Base-by-base conservation (phyloP, 805 yeast species). In the Ogataea chonburiensis region DNA sequence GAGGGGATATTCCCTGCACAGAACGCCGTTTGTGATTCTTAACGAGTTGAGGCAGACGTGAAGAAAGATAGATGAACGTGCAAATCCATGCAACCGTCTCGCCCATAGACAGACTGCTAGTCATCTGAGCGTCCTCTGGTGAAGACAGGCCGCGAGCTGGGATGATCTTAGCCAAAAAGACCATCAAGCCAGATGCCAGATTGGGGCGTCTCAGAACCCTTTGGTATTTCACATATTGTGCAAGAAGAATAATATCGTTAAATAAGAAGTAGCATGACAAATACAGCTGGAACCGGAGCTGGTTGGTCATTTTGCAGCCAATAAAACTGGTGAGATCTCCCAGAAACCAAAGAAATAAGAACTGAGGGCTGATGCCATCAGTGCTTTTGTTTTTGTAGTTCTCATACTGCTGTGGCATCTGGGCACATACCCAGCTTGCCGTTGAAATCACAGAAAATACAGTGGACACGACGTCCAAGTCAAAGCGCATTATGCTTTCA, bases 1-100 rank as follows among this genome's bases (percentile, higher is more conserved):
- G 60, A 15, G 94, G 86, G 1, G 96, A 84, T 3, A 88, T 68
- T 3, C 96, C 97, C 21, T 82, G 81, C 0, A 94, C 93, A 1
- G 96, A 85, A 55, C 85, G 84, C 24, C 96, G 68, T 34, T 65
- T 50, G 56, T 76, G 81, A 61, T 89, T 89, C 57, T 84, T 87
- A 54, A 72, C 64, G 33, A 89, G 65, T 55, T 89, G 98, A 1
- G 98, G 98, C 30, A 87, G 58, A 43, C 98, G 70, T 3, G 96
- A 84, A 8, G 78, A 66, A 28, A 87, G 71, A 55, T 91, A 89
- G 36, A 86, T 77, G 5, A 61, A 49, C 0, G 95, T 85, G 45
- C 95, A 86, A 2, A 71, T 49, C 94, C 96, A 89, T 0, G 97
- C 88, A 26, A 84, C 56, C 0, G 63, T 21, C 4, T 55, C 46